Base-by-base conservation (phyloP, 2,329 filamentous ascomycete genomes). In the Colletotrichum sp. region DNA sequence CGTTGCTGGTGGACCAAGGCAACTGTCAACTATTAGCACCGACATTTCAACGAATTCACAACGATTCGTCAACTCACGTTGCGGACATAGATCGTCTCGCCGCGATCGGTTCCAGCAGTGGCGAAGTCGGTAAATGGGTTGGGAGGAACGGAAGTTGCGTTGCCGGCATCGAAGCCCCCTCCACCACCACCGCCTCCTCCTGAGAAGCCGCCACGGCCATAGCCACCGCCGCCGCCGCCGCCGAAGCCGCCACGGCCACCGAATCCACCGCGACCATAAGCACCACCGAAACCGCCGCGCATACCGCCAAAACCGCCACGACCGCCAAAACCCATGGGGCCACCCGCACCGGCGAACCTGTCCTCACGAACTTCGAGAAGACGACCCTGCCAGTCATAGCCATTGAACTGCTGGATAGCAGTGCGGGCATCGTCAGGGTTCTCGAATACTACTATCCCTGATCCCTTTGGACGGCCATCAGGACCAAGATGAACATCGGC, bases 1-100 rank as follows among this genome's bases (percentile, higher is more conserved):
- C 97, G 83, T 99, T 98, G 88, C 96, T 98, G 19, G 97, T 99
- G 32, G 97, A 98, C 97, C 97, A 99, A 15, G 97, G 97, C 78
- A 99, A 92, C 96, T 98, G 81, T 57, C 63, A 66, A 44, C 77
- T 81, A 69, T 82, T 72, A 82, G 77, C 22, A 64, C 25, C 8
- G 8, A 11, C n/a, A 19, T n/a, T 22, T 9, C 16, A 27, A 16
- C 16, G 39, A 8, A 22, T 16, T 74, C 60, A 57, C 61, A 57
- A 27, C 57, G 4, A 28, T 60, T 60, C 55, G 57, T 60, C 25
- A 13, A 90, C 96, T 93, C 88, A 98, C 96, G 84, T 99, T 99
- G 87, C 96, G 96, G 79, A 98, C 97, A 82, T 98, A 98, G 84
- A 99, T 99, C 69, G 90, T 92, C 81, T 95, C 91, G 84, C 93